These are phyloP conservation scores for Phalaenopsis aphrodite DNA, from an alignment of 106 monocot species.

Conservation along the genomic window DNA sequence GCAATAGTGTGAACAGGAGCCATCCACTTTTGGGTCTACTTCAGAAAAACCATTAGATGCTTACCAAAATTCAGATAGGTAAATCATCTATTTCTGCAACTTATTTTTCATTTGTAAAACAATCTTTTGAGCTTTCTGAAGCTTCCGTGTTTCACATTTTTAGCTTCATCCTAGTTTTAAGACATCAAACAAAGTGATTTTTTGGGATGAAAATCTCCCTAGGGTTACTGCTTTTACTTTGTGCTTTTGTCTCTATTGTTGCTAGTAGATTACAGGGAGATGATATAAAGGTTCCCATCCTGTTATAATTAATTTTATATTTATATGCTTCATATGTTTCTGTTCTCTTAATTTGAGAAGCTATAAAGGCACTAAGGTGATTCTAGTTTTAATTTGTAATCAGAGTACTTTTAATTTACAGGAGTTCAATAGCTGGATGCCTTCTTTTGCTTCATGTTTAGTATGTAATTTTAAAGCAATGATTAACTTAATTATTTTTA, in stretches of 20 bases:
- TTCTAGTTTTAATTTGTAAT: too few species aligned
- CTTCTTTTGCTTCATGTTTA: too few species aligned
- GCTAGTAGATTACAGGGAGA: not conserved
- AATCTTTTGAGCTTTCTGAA: not conserved
- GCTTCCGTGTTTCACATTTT: not conserved
- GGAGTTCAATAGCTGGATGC: too few species aligned
- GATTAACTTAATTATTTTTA: too few species aligned
- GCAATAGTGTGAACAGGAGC: conserved; percentile 24
- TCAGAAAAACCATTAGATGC: conserved; percentile 17
- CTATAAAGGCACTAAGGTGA: too few species aligned
- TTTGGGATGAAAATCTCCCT: not conserved
- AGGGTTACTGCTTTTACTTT: not conserved
- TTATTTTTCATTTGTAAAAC: not conserved
- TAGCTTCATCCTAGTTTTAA: not conserved
- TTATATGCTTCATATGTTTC: too few species aligned
- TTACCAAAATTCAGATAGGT: conserved; percentile 19
- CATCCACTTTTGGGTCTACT: conserved; percentile 26
- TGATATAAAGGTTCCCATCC: too few species aligned
- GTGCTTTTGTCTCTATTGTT: not conserved
- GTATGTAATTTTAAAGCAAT: too few species aligned
- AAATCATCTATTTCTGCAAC: not conserved
- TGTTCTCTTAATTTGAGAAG: too few species aligned
- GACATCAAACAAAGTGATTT: not conserved
- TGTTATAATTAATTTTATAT: too few species aligned
- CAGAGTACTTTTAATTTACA: too few species aligned